Base-by-base conservation (phyloP, 495 filamentous ascomycete genomes). In the Trichoderma erinaceum region DNA sequence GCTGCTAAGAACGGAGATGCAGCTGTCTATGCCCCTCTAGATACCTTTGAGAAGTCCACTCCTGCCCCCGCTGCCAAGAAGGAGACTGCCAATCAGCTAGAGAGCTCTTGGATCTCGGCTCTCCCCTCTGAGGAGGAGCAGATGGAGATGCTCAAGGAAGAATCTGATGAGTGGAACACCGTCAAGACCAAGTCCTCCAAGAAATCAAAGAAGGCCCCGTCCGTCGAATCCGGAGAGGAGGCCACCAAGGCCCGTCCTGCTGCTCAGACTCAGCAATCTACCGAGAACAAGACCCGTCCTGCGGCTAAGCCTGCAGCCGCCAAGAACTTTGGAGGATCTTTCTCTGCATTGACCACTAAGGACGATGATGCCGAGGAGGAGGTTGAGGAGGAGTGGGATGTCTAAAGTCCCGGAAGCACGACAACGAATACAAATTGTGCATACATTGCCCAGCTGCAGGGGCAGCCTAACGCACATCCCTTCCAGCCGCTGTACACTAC, bases 111-210 rank as follows among this genome's bases (percentile, higher is more conserved):
- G 87, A 78, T 81, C 56, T 76, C 81, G 58, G 82, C 83, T 67
- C 81, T 90, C 52, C 90, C 88, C 6, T 91, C 91, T 0, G 92
- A 96, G 77, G 92, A 97, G 74, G 92, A 95, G 77, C 92, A 96
- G 79, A 78, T 95, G 78, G 84, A 89, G 75, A 79, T 89, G 70
- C 79, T 91, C 38, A 84, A 78, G 38, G 84, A 84, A 56, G 80
- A 87, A 71, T 78, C 78, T 27, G 86, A 88, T 67, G 86, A 85
- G 41, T 93, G 91, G 90, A 91, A 81, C 68, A 92, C 90, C 25
- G 90, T 94, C 64, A 82, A 84, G 64, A 90, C 86, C 69, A 93
- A 94, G 75, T 46, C 73, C 0, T 67, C 41, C 58, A 79, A 78
- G 75, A 74, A 58, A 13, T 25, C 75, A 64, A 82, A 81, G 77